phyloP scores from a whole-genome alignment of 805 yeast genomes.

The Cyberlindnera petersonii region DNA sequence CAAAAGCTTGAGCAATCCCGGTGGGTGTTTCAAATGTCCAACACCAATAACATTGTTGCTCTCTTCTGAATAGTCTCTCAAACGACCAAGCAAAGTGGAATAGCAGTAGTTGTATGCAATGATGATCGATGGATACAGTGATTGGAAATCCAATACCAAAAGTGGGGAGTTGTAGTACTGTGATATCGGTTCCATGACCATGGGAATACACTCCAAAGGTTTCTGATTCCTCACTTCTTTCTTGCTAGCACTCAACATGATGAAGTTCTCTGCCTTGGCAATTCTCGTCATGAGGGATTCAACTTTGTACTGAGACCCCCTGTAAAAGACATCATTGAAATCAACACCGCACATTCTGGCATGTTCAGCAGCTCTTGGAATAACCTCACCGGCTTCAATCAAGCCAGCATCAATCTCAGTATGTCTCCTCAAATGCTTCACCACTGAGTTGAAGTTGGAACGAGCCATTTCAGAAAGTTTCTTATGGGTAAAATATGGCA shows the following conservation, averaged over 20 bases:
- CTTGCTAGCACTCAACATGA: slow-evolving; percentile 76
- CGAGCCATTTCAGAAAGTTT: slow-evolving; percentile 48
- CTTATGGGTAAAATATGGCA: slow-evolving; percentile 57
- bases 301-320: slow-evolving; percentile 94
- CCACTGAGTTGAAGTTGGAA: slow-evolving; percentile 32
- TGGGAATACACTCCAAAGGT: slow-evolving; percentile 81
- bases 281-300: slow-evolving; percentile 78
- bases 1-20: slow-evolving; percentile 52
- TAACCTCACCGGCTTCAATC: slow-evolving; percentile 54
- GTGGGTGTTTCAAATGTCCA: slow-evolving; percentile 43
- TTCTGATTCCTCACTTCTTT: slow-evolving; percentile 78
- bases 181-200: slow-evolving; percentile 90
- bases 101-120: slow-evolving; percentile 89
- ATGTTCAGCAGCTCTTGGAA: slow-evolving; percentile 72
- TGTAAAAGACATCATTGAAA: slow-evolving; percentile 75
- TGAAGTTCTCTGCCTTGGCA: slow-evolving; percentile 68
- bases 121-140: slow-evolving; percentile 87
- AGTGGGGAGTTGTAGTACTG: slow-evolving; percentile 84
- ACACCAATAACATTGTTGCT: slow-evolving; percentile 50
- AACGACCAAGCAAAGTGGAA: slow-evolving; percentile 63
- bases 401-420: slow-evolving; percentile 37
- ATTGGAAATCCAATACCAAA: slow-evolving; percentile 88
- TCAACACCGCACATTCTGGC: slow-evolving; percentile 87
- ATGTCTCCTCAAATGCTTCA: slow-evolving; percentile 45
- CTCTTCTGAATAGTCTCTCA: slow-evolving; percentile 46